Percentiles rank a stretch among this genome's conserved stretches.
phyloP scores from a whole-genome alignment of 768 basidiomycete species.

The Stropharia rugosoannulata region DNA sequence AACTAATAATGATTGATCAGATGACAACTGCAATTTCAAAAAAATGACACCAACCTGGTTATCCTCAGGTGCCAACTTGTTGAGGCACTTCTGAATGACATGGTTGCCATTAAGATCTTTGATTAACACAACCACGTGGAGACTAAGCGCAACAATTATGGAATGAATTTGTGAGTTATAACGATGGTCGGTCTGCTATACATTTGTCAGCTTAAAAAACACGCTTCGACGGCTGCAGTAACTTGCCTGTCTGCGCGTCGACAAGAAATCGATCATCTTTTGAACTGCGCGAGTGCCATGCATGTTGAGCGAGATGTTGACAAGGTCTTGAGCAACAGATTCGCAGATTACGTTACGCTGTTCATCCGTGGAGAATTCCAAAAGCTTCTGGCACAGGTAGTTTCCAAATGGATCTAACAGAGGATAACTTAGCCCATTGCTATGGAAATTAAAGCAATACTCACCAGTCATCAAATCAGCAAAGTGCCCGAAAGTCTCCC shows the following conservation, averaged over 20 bases:
- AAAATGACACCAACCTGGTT: slow-evolving; percentile 69
- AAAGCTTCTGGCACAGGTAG: slow-evolving; percentile 96
- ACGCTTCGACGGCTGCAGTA: slow-evolving; percentile 23
- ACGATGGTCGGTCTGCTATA: slow-evolving; percentile 72
- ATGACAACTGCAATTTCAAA: background rate
- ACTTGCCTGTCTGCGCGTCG: slow-evolving; percentile 89
- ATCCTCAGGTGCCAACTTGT: slow-evolving; percentile 96
- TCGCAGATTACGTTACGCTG: slow-evolving; percentile 97
- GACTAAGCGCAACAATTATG: slow-evolving; percentile 93
- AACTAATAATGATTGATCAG: slow-evolving; percentile 49
- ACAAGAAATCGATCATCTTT: slow-evolving; percentile 99
- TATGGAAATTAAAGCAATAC: slow-evolving; percentile 16
- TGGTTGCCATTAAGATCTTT: slow-evolving; percentile 98
- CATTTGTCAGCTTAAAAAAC: slow-evolving; percentile 51
- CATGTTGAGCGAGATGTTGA: slow-evolving; percentile 99
- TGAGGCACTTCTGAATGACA: slow-evolving; percentile 98
- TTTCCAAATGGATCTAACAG: slow-evolving; percentile 93
- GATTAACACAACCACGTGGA: slow-evolving; percentile 98
- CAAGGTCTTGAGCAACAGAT: slow-evolving; percentile 94
- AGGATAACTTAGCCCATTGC: slow-evolving; percentile 3
- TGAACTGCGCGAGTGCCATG: slow-evolving; percentile 99
- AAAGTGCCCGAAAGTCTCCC: slow-evolving; percentile 96
- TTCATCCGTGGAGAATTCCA: slow-evolving; percentile 97
- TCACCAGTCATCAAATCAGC: slow-evolving; percentile 96
- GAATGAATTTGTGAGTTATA: slow-evolving; percentile 93